phyloP scores from a whole-genome alignment of 2,329 filamentous ascomycete genomes.

The Xylaria sp. region DNA sequence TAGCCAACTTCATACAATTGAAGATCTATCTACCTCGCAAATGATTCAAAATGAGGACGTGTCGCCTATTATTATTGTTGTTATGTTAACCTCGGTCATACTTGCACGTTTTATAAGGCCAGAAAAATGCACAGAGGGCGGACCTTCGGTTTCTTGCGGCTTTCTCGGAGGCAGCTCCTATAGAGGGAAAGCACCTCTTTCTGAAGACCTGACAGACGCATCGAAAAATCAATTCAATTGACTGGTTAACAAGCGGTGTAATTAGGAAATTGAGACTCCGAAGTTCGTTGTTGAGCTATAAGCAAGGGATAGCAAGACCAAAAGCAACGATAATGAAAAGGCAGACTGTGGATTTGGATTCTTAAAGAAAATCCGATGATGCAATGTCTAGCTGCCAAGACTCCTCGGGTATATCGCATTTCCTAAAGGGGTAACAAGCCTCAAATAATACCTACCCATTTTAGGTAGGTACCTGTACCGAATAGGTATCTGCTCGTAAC shows the following conservation, averaged over 20 bases:
- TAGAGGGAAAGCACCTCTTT: slow-evolving; percentile 89
- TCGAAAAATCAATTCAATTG: slow-evolving; percentile 36
- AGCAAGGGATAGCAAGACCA: background rate
- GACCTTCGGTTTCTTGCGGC: slow-evolving; percentile 82
- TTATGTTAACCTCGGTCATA: slow-evolving; percentile 19
- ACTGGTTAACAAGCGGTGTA: background rate
- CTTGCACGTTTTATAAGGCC: background rate
- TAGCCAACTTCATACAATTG: background rate
- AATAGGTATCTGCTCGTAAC: background rate
- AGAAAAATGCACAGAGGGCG: slow-evolving; percentile 41
- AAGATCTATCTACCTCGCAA: slow-evolving; percentile 65
- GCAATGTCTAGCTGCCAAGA: slow-evolving; percentile 1
- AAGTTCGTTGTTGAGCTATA: background rate
- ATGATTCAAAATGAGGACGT: slow-evolving; percentile 70
- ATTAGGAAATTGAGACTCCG: background rate
- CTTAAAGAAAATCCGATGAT: slow-evolving; percentile 14
- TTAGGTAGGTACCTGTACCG: background rate
- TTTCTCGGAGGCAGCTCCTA: slow-evolving; percentile 83
- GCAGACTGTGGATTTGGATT: slow-evolving; percentile 11
- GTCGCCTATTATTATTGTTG: slow-evolving; percentile 57
- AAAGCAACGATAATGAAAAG: background rate
- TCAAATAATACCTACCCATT: background rate
- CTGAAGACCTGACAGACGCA: slow-evolving; percentile 86
- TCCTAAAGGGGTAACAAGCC: slow-evolving; percentile 23
- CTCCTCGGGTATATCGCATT: slow-evolving; percentile 8